Evolutionary conservation across 2,329 filamentous ascomycete genomes (phyloP), one percentile per base, ranked within the genome.

Genomic region (Teratosphaeria destructans): DNA sequence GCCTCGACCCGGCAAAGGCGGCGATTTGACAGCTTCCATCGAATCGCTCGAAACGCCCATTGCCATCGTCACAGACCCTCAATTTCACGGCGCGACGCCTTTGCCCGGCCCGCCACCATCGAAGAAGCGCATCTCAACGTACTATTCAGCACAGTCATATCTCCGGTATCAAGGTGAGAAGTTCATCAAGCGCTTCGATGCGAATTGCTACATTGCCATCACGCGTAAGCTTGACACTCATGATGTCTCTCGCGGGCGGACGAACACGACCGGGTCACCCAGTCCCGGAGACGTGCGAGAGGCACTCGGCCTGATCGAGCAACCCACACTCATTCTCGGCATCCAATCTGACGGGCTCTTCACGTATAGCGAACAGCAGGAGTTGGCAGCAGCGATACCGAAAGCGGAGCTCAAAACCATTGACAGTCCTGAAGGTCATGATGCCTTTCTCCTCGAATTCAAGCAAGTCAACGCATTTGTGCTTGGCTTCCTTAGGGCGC

Each of bases 171-270:
- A 99, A 75, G 93, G 91, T 59, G 84, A 87, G 68, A 99, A 99
- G 74, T 99, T 99, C 68, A 94, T 97, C 68, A 91, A 89, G 74
- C 88, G 94, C 10, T 99, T 97, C 73, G 94, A 99, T 74, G 90
- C 91, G 69, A 99, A 99, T 74, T 99, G 94, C 77, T 99, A 99
- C 77, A 97, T 99, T 67, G 92, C 94, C 66, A 96, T 99, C 75
- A 97, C 94, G 4, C 88, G 94, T 69, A 99, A 99, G 75, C 83
- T 99, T 16, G 94, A 99, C 72, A 97, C 94, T 0, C 94, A 99
- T 74, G 94, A 99, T 72, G 85, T 99, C 29, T 95, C 91, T 14
- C 84, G 92, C 52, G 84, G 86, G 70, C 87, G 93, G 5, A 72
- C 74, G 14, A 70, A 60, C 49, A 56, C 43, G 3, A n/a, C 57